Evolutionary conservation across 225 moss, liverwort and hornwort genomes (phyloP), one percentile per base, ranked within the genome.

Genomic region (Polytrichum formosum): DNA sequence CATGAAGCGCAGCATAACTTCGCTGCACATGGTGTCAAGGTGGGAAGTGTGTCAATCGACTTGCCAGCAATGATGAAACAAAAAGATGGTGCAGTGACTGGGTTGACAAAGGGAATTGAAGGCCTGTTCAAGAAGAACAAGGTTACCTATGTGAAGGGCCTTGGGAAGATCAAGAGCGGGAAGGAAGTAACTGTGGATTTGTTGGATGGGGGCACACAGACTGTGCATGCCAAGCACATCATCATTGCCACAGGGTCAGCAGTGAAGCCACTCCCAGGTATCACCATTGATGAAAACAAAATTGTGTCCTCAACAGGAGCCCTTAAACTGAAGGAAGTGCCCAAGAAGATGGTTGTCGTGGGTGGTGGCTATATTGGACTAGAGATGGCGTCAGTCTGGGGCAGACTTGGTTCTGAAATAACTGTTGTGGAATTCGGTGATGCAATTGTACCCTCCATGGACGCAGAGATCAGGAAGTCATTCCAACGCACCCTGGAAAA

Each of bases 71-170:
- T 97, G 97, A 97, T 97, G 97, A 86, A 86, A 72, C 94, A 97
- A 75, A 97, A 97, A 54, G 87, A 90, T 53, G 91, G 78, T 67
- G 97, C 94, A 37, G 97, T 94, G 58, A 67, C 78, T 35, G 97
- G 97, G 9, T 79, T 97, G 67, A 97, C 94, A 1, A 97, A 87
- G 88, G 97, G 94, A 22, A 75, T 97, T 18, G 94, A 97, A 83
- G 97, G 97, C 23, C 79, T 97, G 28, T 97, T 94, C 63, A 97
- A 97, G 83, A 97, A 97, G 74, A 92, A 97, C 74, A 97, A 94
- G 77, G 97, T 97, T 56, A 85, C 89, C 1, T 96, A 96, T 30
- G 92, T 96, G 80, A 96, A 96, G 78, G 96, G 96, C 2, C 72
- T 80, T 28, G 96, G 96, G 63, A 96, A 93, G 79, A 89, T 96